Percentiles rank a stretch among this genome's conserved stretches.
phyloP scores from a whole-genome alignment of 345 rosid species.

The Anacardium occidentale region DNA sequence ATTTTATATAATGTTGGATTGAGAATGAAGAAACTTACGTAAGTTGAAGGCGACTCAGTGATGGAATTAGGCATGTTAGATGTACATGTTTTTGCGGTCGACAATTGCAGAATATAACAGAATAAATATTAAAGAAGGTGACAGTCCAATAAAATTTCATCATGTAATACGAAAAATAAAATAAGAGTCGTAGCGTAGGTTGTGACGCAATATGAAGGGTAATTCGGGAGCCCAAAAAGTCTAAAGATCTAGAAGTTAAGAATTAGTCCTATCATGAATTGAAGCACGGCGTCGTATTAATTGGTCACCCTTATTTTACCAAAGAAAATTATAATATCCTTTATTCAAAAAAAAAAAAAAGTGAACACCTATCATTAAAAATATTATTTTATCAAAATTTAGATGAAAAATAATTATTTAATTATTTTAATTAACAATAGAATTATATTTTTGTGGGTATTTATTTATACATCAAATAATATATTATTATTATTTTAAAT shows the following conservation, averaged over 20 bases:
- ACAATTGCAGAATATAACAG: not conserved
- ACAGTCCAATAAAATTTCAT: not conserved
- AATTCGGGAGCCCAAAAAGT: not conserved
- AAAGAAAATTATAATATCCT: too few species aligned
- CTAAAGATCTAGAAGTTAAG: not conserved
- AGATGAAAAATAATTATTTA: too few species aligned
- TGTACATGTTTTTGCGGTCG: too few species aligned
- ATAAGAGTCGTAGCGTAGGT: not conserved
- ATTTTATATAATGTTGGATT: not conserved
- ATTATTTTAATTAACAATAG: too few species aligned
- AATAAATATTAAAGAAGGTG: not conserved
- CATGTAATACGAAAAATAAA: slow-evolving; percentile 3
- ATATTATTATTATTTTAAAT: too few species aligned
- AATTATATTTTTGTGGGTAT: too few species aligned
- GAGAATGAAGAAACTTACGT: not conserved
- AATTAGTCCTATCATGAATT: not conserved
- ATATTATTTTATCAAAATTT: too few species aligned
- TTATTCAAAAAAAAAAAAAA: too few species aligned
- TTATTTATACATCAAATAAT: too few species aligned
- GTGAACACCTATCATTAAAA: too few species aligned
- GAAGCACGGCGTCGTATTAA: too few species aligned
- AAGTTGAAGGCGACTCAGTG: not conserved
- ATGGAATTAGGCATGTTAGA: not conserved
- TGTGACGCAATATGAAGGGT: not conserved
- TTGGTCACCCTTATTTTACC: too few species aligned